Percentiles rank a stretch among this genome's conserved stretches.
Evolutionary conservation across 768 basidiomycete genomes (phyloP).

Genomic region (Kondoa malvinella): DNA sequence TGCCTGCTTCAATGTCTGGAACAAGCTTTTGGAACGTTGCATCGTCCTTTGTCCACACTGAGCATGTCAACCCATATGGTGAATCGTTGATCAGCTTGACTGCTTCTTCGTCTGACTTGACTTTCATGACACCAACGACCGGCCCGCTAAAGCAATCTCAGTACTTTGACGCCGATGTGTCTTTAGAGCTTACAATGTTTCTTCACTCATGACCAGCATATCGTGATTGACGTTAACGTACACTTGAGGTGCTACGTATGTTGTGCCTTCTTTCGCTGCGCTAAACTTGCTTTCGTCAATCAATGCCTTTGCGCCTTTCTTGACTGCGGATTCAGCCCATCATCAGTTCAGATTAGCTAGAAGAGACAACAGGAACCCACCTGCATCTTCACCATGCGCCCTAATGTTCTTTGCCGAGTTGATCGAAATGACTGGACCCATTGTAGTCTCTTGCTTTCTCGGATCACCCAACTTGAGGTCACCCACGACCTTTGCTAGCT

Average conservation of each 20-base stretch:
- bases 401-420: slow-evolving; percentile 69
- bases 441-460: slow-evolving; percentile 48
- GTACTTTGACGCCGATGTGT: neutral
- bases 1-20: slow-evolving; percentile 66
- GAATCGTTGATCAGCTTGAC: slow-evolving; percentile 89
- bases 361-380: slow-evolving; percentile 36
- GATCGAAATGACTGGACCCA: slow-evolving; percentile 84
- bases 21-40: slow-evolving; percentile 50
- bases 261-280: slow-evolving; percentile 51
- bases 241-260: slow-evolving; percentile 82
- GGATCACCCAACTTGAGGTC: slow-evolving; percentile 83
- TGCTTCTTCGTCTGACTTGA: slow-evolving; percentile 71
- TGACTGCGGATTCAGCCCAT: slow-evolving; percentile 37
- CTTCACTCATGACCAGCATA: slow-evolving; percentile 83
- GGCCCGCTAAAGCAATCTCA: slow-evolving; percentile 41
- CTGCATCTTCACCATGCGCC: slow-evolving; percentile 69
- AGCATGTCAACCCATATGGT: slow-evolving; percentile 81
- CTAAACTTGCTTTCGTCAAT: slow-evolving; percentile 47
- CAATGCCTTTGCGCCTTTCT: slow-evolving; percentile 59
- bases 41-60: slow-evolving; percentile 71
- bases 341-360: neutral
- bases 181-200: slow-evolving; percentile 31
- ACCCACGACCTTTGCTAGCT: slow-evolving; percentile 58
- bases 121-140: slow-evolving; percentile 81
- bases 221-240: slow-evolving; percentile 71